These are phyloP conservation scores for Cylindrodendrum hubeiense DNA, from an alignment of 2,329 filamentous ascomycete genomes.

Conservation along the genomic window DNA sequence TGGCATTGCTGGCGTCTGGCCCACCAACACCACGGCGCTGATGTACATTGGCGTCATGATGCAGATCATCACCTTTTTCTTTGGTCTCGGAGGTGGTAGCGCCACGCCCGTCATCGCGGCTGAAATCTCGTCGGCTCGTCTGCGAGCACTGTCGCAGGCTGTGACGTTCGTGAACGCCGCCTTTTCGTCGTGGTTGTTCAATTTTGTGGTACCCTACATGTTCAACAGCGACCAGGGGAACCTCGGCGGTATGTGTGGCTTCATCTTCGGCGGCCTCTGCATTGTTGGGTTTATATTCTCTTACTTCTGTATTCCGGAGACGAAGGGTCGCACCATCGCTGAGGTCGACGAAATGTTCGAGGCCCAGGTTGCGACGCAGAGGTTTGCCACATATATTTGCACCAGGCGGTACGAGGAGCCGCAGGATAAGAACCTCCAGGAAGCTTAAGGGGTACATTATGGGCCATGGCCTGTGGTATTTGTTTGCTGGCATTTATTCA, in stretches of 20 bases:
- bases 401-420: no score
- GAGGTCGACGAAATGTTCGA: slow-evolving; percentile 4
- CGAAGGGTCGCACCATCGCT: neutral
- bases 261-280: neutral
- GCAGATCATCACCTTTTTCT: neutral
- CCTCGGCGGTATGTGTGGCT: neutral
- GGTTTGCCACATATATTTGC: neutral
- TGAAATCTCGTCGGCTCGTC: neutral
- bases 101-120: neutral
- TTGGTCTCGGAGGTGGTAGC: neutral
- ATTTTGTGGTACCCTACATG: neutral
- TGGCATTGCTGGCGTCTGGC: neutral
- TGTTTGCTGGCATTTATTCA: no score
- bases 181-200: neutral
- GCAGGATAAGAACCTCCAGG: no score
- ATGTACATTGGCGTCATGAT: neutral
- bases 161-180: neutral
- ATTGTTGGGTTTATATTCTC: neutral
- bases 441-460: no score
- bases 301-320: neutral
- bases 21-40: no score
- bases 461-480: no score
- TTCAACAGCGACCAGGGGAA: slow-evolving; percentile 10
- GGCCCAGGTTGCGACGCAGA: neutral
- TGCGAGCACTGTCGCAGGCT: neutral